These are phyloP conservation scores for Monascus ruber DNA, from an alignment of 2,329 filamentous ascomycete species.

Conservation along the genomic window DNA sequence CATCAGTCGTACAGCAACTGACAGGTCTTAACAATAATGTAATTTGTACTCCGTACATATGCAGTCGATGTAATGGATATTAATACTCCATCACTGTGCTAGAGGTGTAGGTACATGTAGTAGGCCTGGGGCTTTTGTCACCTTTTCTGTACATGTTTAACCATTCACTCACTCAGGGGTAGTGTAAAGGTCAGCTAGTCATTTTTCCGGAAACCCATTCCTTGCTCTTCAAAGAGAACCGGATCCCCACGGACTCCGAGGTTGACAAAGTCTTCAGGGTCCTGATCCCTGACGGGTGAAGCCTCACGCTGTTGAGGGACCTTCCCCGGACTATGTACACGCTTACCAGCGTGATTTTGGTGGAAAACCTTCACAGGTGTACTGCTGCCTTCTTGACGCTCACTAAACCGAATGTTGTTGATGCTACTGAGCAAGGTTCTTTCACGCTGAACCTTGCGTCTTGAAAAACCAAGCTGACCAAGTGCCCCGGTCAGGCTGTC, in stretches of 20 bases:
- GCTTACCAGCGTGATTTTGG: constrained; percentile 51
- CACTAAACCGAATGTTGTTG: constrained; percentile 58
- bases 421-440: constrained; percentile 73
- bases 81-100: too few relatives aligned
- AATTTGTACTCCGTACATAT: too few relatives aligned
- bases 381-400: constrained; percentile 45
- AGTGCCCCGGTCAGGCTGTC: constrained; percentile 86
- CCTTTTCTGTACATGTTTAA: too few relatives aligned
- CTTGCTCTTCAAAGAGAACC: too few relatives aligned
- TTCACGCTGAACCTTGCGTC: constrained; percentile 67
- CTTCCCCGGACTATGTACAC: constrained; percentile 31
- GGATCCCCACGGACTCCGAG: constrained; percentile 74
- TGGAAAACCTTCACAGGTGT: constrained; percentile 60
- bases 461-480: constrained; percentile 68
- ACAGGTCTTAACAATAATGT: too few relatives aligned
- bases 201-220: too few relatives aligned
- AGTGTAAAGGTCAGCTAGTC: too few relatives aligned
- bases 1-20: too few relatives aligned
- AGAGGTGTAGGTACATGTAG: too few relatives aligned
- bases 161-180: too few relatives aligned
- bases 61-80: too few relatives aligned
- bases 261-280: constrained; percentile 65
- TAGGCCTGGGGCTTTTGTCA: too few relatives aligned
- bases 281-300: constrained; percentile 55
- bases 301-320: constrained; percentile 39